These are phyloP conservation scores for Taxillus chinensis DNA, from an alignment of 164 flowering plant genomes.

Conservation along the genomic window DNA sequence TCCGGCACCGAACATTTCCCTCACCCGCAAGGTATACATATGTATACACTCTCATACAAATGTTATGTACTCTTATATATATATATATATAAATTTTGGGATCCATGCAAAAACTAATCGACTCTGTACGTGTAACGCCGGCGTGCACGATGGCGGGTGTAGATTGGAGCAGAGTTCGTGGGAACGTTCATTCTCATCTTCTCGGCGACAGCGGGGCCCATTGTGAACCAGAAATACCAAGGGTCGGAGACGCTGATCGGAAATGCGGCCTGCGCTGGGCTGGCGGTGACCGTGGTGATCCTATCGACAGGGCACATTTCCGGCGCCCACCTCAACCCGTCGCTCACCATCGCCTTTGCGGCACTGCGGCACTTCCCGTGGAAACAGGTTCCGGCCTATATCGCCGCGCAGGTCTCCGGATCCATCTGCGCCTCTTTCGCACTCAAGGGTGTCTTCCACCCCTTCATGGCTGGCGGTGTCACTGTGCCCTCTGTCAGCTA, in stretches of 20 bases:
- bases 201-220: slow-evolving; percentile 68
- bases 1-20: slow-evolving; percentile 59
- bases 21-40: slow-evolving; percentile 67
- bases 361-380: slow-evolving; percentile 78
- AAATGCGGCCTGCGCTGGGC: slow-evolving; percentile 71
- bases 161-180: slow-evolving; percentile 84
- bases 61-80: no score
- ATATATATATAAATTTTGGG: background rate
- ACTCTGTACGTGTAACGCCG: background rate
- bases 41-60: no score
- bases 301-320: slow-evolving; percentile 84
- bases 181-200: slow-evolving; percentile 84
- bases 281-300: slow-evolving; percentile 75
- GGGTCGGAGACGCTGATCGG: slow-evolving; percentile 65
- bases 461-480: slow-evolving; percentile 72
- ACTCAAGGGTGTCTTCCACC: slow-evolving; percentile 68
- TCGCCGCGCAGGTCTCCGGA: slow-evolving; percentile 63
- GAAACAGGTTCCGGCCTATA: slow-evolving; percentile 78
- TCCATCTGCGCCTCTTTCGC: slow-evolving; percentile 77
- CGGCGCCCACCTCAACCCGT: slow-evolving; percentile 83
- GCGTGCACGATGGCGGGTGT: background rate
- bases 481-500: slow-evolving; percentile 54
- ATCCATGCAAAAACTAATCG: background rate
- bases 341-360: slow-evolving; percentile 75
- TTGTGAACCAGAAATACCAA: slow-evolving; percentile 70